Evolutionary conservation across 1,284 basidiomycete species (phyloP).

Genomic region (Papiliotrema flavescens): DNA sequence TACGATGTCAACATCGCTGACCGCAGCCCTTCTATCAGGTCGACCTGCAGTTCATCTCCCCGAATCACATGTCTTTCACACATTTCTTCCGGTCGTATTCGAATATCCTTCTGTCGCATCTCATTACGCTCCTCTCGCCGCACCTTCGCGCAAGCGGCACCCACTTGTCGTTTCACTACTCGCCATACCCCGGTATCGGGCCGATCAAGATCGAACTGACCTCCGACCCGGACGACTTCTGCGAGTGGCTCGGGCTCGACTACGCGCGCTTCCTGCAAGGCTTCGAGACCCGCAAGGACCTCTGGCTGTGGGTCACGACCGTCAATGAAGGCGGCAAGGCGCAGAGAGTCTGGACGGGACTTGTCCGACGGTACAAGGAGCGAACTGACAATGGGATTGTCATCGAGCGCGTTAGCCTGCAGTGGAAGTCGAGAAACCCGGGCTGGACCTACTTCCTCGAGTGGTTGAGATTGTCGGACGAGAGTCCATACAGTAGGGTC

Average conservation of each 20-base stretch:
- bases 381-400: constrained; percentile 1
- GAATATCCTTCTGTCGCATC: constrained; percentile 15
- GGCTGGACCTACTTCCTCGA: background rate
- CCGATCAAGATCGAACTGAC: constrained; percentile 25
- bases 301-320: constrained; percentile 19
- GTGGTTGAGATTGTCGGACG: background rate
- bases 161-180: constrained; percentile 19
- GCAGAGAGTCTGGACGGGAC: constrained; percentile 2
- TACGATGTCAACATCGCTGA: background rate
- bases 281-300: constrained; percentile 17
- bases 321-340: background rate
- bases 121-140: constrained; percentile 7
- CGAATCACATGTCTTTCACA: constrained; percentile 11
- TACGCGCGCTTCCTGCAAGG: constrained; percentile 9
- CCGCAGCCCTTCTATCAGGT: constrained; percentile 30
- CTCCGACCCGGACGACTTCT: constrained; percentile 17
- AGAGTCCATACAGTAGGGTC: background rate
- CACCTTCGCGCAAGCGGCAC: constrained; percentile 11
- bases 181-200: constrained; percentile 21
- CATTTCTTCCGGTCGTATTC: constrained; percentile 17
- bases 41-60: constrained; percentile 27
- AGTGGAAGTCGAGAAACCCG: background rate
- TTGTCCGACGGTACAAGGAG: background rate
- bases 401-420: background rate
- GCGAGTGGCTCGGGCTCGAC: constrained; percentile 31